Evolutionary conservation across 305 asterid species (phyloP), one percentile per base, ranked within the genome.

Genomic region (Fraxinus dipetala): DNA sequence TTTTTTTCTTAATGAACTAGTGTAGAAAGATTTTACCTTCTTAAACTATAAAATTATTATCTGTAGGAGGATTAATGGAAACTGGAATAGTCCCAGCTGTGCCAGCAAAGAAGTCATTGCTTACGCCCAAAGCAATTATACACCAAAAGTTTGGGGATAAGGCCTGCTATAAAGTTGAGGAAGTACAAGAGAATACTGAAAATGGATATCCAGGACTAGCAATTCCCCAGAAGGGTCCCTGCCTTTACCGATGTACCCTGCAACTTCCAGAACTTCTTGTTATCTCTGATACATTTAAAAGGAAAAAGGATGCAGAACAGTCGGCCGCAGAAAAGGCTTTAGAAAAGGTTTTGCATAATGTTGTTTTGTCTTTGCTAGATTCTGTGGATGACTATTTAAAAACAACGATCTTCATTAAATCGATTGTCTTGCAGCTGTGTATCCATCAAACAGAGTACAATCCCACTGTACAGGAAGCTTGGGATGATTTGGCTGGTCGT

Each of bases 311-410:
- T 9, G 99, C 99, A 9, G 99, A 94, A 84, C 97, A 94, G 87
- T 92, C 96, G 2, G 99, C 99, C 76, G 97, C 99, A 6, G 92
- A 92, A 87, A 90, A 87, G 90, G 99, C 99, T 80, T 82, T 95
- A 74, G 89, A 90, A 87, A 90, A 91, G 98, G 98, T 94, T 81
- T 82, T 45, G 5, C 80, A 31, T 20, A 83, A 45, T 34, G 6
- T 79, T 77, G 22, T 79, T 80, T 45, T 72, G 43, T 72, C 6
- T 73, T 75, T 85, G 36, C 79, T 83, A 76, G 72, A 34, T 51
- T 79, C 56, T 70, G n/a, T 43, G 35, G 51, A 16, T 16, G 80
- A 61, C 73, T 75, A 35, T 72, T 56, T 28, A 69, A 75, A 67
- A 79, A 80, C 59, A 79, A 73, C 36, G 30, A 74, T 85, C 43